Conservation (phyloP, 2,329 filamentous ascomycete genomes). For the Ambrosiella beaveri region DNA sequence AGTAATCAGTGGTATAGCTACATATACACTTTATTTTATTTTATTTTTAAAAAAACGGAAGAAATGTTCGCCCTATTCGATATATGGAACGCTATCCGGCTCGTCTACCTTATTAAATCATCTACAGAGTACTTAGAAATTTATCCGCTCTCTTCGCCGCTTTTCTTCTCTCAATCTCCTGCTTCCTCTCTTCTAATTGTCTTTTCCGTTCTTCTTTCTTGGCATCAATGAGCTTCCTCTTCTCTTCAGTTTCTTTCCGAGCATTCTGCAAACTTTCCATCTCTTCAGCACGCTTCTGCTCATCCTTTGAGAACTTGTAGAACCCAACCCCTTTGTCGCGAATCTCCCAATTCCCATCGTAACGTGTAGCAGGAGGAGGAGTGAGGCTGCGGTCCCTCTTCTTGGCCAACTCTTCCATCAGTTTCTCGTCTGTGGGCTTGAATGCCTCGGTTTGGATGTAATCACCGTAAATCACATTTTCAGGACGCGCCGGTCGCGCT, state of each 20-base stretch:
- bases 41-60: not conserved
- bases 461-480: conserved; percentile 64
- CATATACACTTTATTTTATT: not conserved
- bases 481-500: not conserved
- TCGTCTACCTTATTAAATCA: too few relatives aligned
- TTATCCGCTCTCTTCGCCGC: conserved; percentile 53
- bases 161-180: conserved; percentile 41
- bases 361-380: conserved; percentile 65
- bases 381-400: conserved; percentile 66
- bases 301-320: conserved; percentile 71
- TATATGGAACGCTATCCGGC: too few relatives aligned
- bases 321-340: conserved; percentile 80
- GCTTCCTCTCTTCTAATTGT: conserved; percentile 47
- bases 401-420: conserved; percentile 63
- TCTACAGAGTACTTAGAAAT: conserved; percentile 41
- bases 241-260: conserved; percentile 44
- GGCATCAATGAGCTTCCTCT: conserved; percentile 33
- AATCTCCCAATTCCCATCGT: conserved; percentile 70
- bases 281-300: conserved; percentile 45
- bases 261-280: conserved; percentile 59
- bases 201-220: conserved; percentile 39
- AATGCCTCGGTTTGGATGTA: conserved; percentile 73
- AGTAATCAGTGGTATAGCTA: not conserved
- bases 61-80: too few relatives aligned
- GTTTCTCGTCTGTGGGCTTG: conserved; percentile 49